Evolutionary conservation across 2,329 filamentous ascomycete genomes (phyloP).

Genomic region (Trichoderma pleuroti): DNA sequence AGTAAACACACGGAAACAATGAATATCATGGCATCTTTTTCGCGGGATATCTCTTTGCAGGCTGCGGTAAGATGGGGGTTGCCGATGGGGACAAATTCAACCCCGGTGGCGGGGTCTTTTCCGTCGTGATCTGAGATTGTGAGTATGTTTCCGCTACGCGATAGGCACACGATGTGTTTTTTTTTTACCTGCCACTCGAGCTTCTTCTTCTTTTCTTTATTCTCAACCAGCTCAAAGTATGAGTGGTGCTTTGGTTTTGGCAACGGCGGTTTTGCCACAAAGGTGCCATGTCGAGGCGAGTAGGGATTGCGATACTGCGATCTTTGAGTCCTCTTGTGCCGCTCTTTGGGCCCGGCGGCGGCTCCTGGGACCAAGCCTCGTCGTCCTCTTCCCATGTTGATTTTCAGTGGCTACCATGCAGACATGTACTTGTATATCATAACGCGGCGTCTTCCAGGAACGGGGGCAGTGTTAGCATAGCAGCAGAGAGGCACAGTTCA

Average conservation of each 20-base stretch:
- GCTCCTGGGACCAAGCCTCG: conserved; percentile 31
- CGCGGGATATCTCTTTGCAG: conserved; percentile 64
- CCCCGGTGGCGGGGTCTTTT: conserved; percentile 53
- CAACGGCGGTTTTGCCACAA: conserved; percentile 38
- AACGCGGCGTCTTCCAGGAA: not conserved
- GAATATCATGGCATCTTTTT: conserved; percentile 60
- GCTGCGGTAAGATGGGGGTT: conserved; percentile 57
- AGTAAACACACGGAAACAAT: conserved; percentile 58
- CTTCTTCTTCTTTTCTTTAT: conserved; percentile 61
- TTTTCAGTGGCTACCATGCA: conserved; percentile 15
- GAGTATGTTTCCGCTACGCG: conserved; percentile 25
- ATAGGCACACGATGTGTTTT: not conserved
- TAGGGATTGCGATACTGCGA: conserved; percentile 34
- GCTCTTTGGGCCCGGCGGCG: conserved; percentile 35
- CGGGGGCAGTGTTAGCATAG: not conserved
- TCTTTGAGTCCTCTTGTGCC: conserved; percentile 33
- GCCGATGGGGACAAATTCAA: conserved; percentile 62
- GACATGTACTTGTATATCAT: conserved; percentile 9
- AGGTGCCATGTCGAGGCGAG: conserved; percentile 31
- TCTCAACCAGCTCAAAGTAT: conserved; percentile 63
- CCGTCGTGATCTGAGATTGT: conserved; percentile 48
- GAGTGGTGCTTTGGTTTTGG: conserved; percentile 56
- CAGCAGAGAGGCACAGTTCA: conserved; percentile 4
- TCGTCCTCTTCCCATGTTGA: conserved; percentile 37
- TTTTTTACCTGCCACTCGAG: conserved; percentile 56